Evolutionary conservation across 345 rosid species (phyloP), one percentile per base, ranked within the genome.

Genomic region (Erysimum cheiranthoides): DNA sequence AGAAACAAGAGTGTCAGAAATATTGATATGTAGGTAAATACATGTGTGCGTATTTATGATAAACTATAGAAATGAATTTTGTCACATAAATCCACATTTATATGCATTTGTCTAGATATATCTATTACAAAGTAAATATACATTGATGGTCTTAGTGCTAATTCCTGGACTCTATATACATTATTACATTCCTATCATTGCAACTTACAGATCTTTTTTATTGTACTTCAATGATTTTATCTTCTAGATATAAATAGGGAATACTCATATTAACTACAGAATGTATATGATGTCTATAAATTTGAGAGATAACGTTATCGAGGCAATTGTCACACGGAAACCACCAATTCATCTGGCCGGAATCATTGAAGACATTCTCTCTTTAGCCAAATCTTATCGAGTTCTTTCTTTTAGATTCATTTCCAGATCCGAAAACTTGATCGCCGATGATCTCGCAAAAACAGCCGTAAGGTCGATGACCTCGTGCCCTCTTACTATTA

Each of bases 1-100:
- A 35, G 71, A 64, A 77, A 77, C 80, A 77, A 63, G 53, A 45
- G 42, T 77, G 80, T 77, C 71, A 77, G 80, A 77, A 54, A 77
- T 35, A 70, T 70, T 63, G 28, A 70, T 63, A 28, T 46, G 4
- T 46, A 76, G 51, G 66, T 54, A n/a, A 61, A 61, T 17, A 36
- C 75, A 63, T 70, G 67, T 38, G 66, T 77, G 71, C 5, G 39
- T 46, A 63, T 54, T 70, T 45, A 54, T 70, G 56, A 17, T 68
- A 62, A 77, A 70, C 31, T 38, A 58, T 31, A 36, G 62, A 52
- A 18, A 49, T 14, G 2, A 69, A 32, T 25, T 60, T 40, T 28
- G 9, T 39, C 34, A 40, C n/a, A 61, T 64, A 32, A 52, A 43
- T 43, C 16, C 28, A 42, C 54, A 57, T 39, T 52, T 6, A 52